A percentile compares a stretch with the other conserved stretches of the same genome.
Evolutionary conservation across 371 early-diverging fungal genomes (phyloP).

Genomic region (Fennellomyces sp.): DNA sequence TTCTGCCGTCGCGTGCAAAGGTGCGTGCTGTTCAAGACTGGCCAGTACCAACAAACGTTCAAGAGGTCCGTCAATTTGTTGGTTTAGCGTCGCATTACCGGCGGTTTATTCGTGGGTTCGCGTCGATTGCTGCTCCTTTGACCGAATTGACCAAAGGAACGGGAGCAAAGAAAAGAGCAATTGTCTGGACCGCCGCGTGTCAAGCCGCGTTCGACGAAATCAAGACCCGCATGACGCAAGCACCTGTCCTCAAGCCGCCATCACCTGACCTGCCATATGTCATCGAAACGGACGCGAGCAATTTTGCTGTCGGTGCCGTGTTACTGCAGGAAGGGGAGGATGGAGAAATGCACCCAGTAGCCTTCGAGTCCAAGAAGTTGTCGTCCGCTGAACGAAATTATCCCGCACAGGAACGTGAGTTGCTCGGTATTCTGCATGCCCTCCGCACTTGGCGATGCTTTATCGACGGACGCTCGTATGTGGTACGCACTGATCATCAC

Average conservation of each 20-base stretch:
- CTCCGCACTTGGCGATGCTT: slow-evolving; percentile 35
- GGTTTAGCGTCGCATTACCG: slow-evolving; percentile 35
- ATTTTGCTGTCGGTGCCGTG: slow-evolving; percentile 32
- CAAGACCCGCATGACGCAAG: background rate
- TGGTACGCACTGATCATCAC: slow-evolving; percentile 27
- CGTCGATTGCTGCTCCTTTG: slow-evolving; percentile 35
- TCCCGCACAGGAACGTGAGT: slow-evolving; percentile 44
- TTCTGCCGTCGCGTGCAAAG: slow-evolving; percentile 23
- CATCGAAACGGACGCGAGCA: slow-evolving; percentile 37
- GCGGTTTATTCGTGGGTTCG: slow-evolving; percentile 28
- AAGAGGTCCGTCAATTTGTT: slow-evolving; percentile 36
- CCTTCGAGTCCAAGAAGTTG: slow-evolving; percentile 20
- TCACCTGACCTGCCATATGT: slow-evolving; percentile 25
- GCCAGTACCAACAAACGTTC: slow-evolving; percentile 37
- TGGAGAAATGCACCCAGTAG: slow-evolving; percentile 16
- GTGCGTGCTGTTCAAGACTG: slow-evolving; percentile 33
- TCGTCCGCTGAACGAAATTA: slow-evolving; percentile 8
- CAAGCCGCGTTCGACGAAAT: slow-evolving; percentile 10
- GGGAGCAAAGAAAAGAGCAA: slow-evolving; percentile 4
- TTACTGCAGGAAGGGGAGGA: slow-evolving; percentile 19
- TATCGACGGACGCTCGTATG: slow-evolving; percentile 20
- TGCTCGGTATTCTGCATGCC: slow-evolving; percentile 34
- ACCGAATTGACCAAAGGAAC: slow-evolving; percentile 31
- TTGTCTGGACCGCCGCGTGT: slow-evolving; percentile 5
- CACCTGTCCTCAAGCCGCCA: slow-evolving; percentile 16